A percentile compares a stretch with the other conserved stretches of the same genome.
phyloP scores from a whole-genome alignment of 208 protist genomes.

The Paratrypanosoma confusum region DNA sequence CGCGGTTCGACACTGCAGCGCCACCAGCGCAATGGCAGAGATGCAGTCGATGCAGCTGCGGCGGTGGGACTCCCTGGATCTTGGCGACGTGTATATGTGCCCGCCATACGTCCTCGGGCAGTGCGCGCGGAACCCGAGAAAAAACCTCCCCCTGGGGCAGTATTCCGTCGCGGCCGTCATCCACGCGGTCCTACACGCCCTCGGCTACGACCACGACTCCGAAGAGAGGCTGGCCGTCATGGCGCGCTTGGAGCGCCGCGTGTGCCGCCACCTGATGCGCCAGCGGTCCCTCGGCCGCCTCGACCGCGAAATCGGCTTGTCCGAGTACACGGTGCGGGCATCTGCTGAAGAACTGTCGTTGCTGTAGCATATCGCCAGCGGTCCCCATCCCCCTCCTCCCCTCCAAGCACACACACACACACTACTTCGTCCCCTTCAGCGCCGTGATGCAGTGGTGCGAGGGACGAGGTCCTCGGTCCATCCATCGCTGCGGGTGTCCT shows the following conservation, averaged over 20 bases:
- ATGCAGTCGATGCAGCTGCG: background rate
- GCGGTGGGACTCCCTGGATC: conserved; percentile 24
- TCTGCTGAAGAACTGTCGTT: too few relatives aligned
- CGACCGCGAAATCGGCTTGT: too few relatives aligned
- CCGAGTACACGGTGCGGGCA: too few relatives aligned
- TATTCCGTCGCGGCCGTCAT: conserved; percentile 60
- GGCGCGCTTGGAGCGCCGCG: conserved; percentile 42
- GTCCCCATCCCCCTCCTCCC: too few relatives aligned
- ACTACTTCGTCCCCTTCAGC: too few relatives aligned
- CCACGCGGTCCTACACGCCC: conserved; percentile 61
- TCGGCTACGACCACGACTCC: conserved; percentile 68
- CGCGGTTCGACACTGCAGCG: background rate
- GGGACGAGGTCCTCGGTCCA: too few relatives aligned
- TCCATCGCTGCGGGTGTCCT: too few relatives aligned
- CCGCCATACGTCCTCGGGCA: conserved; percentile 48
- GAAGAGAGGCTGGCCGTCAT: conserved; percentile 39
- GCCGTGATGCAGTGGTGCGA: too few relatives aligned
- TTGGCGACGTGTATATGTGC: conserved; percentile 64
- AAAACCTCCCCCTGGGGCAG: conserved; percentile 37
- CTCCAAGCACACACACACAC: too few relatives aligned
- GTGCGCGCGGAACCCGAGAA: conserved; percentile 12
- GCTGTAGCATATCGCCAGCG: too few relatives aligned
- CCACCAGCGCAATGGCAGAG: background rate
- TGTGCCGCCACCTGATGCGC: conserved; percentile 36
- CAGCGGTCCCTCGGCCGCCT: too few relatives aligned